phyloP scores from a whole-genome alignment of 805 yeast species.

The Candida palmyrensis region DNA sequence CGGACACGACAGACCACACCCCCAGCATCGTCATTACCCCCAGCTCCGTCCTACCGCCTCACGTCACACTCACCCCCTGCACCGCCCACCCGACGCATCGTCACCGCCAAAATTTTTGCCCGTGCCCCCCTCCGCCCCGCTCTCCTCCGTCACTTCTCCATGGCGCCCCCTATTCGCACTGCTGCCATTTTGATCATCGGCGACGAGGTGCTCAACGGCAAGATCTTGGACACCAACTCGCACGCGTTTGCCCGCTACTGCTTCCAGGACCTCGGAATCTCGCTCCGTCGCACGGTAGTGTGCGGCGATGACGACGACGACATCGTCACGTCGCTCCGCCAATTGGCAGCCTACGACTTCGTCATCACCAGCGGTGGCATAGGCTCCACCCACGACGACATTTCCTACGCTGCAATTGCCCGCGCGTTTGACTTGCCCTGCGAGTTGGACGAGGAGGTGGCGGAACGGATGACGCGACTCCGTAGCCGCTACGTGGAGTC shows the following conservation, averaged over 20 bases:
- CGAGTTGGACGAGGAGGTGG: constrained; percentile 52
- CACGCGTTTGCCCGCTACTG: constrained; percentile 65
- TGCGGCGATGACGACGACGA: constrained; percentile 74
- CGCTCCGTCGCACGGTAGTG: constrained; percentile 59
- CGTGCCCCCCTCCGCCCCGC: too few relatives aligned
- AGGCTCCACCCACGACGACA: constrained; percentile 90
- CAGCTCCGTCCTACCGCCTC: too few relatives aligned
- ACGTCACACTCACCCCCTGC: too few relatives aligned
- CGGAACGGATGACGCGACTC: constrained; percentile 52
- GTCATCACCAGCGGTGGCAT: constrained; percentile 70
- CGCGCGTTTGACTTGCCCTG: constrained; percentile 52
- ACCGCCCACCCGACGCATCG: too few relatives aligned
- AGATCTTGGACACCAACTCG: constrained; percentile 77
- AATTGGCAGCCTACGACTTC: constrained; percentile 52
- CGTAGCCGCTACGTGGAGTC: constrained; percentile 30
- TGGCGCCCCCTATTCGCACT: constrained; percentile 18
- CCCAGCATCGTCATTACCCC: too few relatives aligned
- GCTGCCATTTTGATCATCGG: constrained; percentile 68
- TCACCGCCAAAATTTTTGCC: too few relatives aligned
- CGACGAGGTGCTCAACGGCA: constrained; percentile 84
- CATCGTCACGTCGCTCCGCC: constrained; percentile 48
- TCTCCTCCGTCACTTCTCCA: too few relatives aligned
- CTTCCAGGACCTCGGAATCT: constrained; percentile 57
- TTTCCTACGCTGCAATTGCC: constrained; percentile 75
- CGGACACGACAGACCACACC: too few relatives aligned